Evolutionary conservation across 1,284 basidiomycete species (phyloP).

Genomic region (Sparassis latifolia): DNA sequence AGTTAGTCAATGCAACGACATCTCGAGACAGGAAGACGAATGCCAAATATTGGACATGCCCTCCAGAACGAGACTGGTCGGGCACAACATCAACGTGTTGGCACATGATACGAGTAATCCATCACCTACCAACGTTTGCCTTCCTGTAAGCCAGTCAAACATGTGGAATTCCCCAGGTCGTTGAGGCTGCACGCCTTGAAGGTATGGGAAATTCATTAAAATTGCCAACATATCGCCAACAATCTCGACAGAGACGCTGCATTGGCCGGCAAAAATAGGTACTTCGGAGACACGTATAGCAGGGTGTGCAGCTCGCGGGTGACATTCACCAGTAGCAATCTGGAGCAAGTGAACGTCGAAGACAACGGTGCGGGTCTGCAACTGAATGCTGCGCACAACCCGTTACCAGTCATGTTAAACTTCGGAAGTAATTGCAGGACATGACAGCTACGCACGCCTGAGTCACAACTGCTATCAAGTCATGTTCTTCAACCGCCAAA

Average conservation of each 20-base stretch:
- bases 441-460: conserved; percentile 18
- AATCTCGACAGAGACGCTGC: conserved; percentile 39
- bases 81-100: not conserved
- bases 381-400: conserved; percentile 9
- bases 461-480: conserved; percentile 39
- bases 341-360: conserved; percentile 30
- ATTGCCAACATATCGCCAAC: conserved; percentile 39
- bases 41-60: conserved; percentile 24
- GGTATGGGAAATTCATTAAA: conserved; percentile 26
- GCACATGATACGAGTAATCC: too few species aligned
- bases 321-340: conserved; percentile 34
- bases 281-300: conserved; percentile 24
- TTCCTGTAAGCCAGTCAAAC: conserved; percentile 11
- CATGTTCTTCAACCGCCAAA: conserved; percentile 40
- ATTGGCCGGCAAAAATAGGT: conserved; percentile 13
- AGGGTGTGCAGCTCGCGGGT: conserved; percentile 34
- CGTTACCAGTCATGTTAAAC: not conserved
- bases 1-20: conserved; percentile 26
- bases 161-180: too few species aligned
- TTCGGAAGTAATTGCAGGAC: too few species aligned
- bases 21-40: conserved; percentile 35
- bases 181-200: conserved; percentile 19
- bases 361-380: conserved; percentile 1
- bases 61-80: not conserved
- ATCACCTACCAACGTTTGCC: conserved; percentile 30